phyloP scores from a whole-genome alignment of 257 asterid species.

The Prunella vulgaris region DNA sequence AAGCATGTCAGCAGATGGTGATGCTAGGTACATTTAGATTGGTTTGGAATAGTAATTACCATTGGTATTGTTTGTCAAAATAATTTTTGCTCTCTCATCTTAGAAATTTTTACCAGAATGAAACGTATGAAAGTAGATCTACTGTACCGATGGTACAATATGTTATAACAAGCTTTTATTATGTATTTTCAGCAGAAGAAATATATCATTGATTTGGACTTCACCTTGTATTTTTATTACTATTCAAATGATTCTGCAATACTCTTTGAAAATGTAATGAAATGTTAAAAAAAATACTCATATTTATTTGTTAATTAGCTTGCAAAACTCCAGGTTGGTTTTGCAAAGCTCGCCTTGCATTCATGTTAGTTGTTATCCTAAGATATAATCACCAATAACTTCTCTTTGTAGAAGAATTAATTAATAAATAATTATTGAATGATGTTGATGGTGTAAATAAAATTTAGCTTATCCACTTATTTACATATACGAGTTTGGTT shows the following conservation, averaged over 20 bases:
- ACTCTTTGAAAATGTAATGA: neutral
- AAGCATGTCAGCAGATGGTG: slow-evolving; percentile 98
- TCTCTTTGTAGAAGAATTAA: slow-evolving; percentile 16
- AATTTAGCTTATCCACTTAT: too few species aligned
- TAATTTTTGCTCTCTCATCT: slow-evolving; percentile 21
- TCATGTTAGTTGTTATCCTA: slow-evolving; percentile 64
- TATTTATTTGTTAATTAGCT: slow-evolving; percentile 56
- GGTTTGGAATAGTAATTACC: slow-evolving; percentile 5
- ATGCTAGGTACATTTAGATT: slow-evolving; percentile 46
- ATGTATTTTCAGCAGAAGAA: slow-evolving; percentile 11
- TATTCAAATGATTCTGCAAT: slow-evolving; percentile 1
- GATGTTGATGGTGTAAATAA: slow-evolving; percentile 19
- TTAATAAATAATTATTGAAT: neutral
- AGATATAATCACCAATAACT: slow-evolving; percentile 54
- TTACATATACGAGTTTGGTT: too few species aligned
- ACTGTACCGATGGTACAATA: slow-evolving; percentile 69
- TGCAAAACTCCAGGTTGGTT: slow-evolving; percentile 91
- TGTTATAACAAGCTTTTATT: slow-evolving; percentile 19
- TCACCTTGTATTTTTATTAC: neutral
- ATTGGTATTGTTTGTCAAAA: slow-evolving; percentile 8
- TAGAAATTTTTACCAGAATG: slow-evolving; percentile 74
- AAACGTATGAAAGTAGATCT: slow-evolving; percentile 92
- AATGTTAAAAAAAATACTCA: slow-evolving; percentile 12
- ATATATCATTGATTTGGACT: neutral
- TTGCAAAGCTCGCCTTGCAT: slow-evolving; percentile 73